Percentiles rank a stretch among this genome's conserved stretches.
Evolutionary conservation across 2,329 filamentous ascomycete genomes (phyloP).

Genomic region (Aspergillus sergii): DNA sequence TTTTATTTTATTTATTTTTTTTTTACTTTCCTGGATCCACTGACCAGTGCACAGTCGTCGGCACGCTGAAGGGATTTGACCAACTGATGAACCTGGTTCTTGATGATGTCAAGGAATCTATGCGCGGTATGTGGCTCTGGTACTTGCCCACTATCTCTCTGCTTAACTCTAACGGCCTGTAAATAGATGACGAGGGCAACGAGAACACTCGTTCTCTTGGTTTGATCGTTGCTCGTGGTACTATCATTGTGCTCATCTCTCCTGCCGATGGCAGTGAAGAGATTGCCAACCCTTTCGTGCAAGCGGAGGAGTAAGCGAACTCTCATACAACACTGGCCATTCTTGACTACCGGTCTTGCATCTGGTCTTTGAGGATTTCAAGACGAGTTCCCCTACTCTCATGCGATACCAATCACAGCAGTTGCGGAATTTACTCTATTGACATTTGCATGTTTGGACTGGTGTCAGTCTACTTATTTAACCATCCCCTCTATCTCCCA

Average conservation of each 20-base stretch:
- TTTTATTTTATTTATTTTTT: background rate
- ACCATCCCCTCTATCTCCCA: background rate
- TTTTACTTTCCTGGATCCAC: background rate
- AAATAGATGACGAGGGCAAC: conserved; percentile 87
- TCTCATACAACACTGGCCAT: background rate
- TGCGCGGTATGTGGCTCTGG: conserved; percentile 67
- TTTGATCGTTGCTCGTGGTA: conserved; percentile 87
- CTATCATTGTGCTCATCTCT: conserved; percentile 87
- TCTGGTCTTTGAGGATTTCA: background rate
- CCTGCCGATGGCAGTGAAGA: conserved; percentile 93
- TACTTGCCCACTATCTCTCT: background rate
- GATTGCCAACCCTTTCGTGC: conserved; percentile 90
- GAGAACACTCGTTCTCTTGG: conserved; percentile 78
- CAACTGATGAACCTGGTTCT: conserved; percentile 97
- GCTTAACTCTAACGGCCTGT: conserved; percentile 21
- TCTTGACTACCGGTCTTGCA: background rate
- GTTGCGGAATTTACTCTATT: background rate
- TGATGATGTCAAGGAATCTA: conserved; percentile 87
- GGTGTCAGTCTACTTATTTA: background rate
- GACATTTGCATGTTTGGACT: background rate
- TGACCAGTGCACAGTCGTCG: conserved; percentile 64
- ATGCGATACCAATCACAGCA: background rate
- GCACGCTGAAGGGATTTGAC: conserved; percentile 91
- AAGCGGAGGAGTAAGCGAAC: conserved; percentile 63
- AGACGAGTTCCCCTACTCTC: background rate